These are phyloP conservation scores for Astragalus glycyphyllos DNA, from an alignment of 306 rosid genomes.

Conservation along the genomic window DNA sequence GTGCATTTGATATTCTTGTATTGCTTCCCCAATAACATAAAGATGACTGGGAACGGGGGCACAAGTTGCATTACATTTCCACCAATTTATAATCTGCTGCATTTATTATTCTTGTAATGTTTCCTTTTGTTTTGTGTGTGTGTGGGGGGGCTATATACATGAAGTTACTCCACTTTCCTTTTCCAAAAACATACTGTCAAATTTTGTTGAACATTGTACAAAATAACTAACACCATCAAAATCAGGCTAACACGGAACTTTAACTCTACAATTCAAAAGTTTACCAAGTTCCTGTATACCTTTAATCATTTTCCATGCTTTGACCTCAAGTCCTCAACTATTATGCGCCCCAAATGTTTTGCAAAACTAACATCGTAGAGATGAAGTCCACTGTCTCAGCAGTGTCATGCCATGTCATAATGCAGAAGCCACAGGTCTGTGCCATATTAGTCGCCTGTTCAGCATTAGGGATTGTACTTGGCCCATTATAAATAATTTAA, in stretches of 20 bases:
- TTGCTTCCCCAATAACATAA: not conserved
- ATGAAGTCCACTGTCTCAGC: slow-evolving; percentile 14
- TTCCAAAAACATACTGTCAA: slow-evolving; percentile 14
- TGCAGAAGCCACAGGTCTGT: slow-evolving; percentile 12
- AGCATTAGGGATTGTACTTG: not conserved
- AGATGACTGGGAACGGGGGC: not conserved
- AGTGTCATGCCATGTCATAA: not conserved
- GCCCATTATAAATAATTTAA: slow-evolving; percentile 29
- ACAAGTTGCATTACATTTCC: slow-evolving; percentile 17
- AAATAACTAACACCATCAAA: not conserved
- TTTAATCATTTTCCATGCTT: slow-evolving; percentile 7
- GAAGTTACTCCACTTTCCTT: not conserved
- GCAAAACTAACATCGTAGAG: slow-evolving; percentile 22
- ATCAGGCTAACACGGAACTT: slow-evolving; percentile 7
- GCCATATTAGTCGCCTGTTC: slow-evolving; percentile 1
- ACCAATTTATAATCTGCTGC: not conserved
- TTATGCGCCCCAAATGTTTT: slow-evolving; percentile 11
- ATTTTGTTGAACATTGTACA: slow-evolving; percentile 9
- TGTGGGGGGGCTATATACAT: not conserved
- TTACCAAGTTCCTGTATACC: not conserved
- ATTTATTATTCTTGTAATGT: too few species aligned
- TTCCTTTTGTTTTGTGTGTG: not conserved
- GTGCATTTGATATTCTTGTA: not conserved
- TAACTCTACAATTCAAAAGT: slow-evolving; percentile 15
- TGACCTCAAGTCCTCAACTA: slow-evolving; percentile 12